Conservation (phyloP, 108 stramenopile genomes). For the Cylindrotheca fusiformis region DNA sequence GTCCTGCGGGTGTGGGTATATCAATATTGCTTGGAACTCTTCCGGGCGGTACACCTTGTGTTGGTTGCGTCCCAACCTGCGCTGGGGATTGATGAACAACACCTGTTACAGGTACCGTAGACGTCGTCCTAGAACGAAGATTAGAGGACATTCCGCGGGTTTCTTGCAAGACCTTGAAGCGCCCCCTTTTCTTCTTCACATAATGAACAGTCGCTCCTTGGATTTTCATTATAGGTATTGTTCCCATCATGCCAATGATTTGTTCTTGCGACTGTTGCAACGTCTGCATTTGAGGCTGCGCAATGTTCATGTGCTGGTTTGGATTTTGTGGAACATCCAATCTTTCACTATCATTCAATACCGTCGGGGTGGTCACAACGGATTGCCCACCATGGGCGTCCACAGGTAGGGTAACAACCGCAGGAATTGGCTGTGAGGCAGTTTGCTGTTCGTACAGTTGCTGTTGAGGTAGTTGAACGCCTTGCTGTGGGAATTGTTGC, state of each 20-base stretch:
- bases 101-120: not conserved
- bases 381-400: not conserved
- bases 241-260: constrained; percentile 37
- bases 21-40: constrained; percentile 8
- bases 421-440: constrained; percentile 22
- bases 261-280: constrained; percentile 19
- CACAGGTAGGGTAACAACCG: constrained; percentile 23
- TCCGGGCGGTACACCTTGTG: not conserved
- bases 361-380: too few species aligned
- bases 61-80: not conserved
- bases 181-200: constrained; percentile 43
- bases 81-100: not conserved
- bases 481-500: constrained; percentile 1
- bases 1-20: constrained; percentile 15
- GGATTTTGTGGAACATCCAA: not conserved
- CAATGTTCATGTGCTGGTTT: not conserved
- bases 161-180: constrained; percentile 41
- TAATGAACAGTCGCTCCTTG: constrained; percentile 22
- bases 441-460: constrained; percentile 23
- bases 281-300: not conserved
- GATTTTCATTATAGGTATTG: constrained; percentile 35
- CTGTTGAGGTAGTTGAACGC: too few species aligned
- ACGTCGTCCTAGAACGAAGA: too few species aligned
- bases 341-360: too few species aligned
- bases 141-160: too few species aligned